phyloP scores from a whole-genome alignment of 2,329 filamentous ascomycete species.

The Cordyceps cicadae region DNA sequence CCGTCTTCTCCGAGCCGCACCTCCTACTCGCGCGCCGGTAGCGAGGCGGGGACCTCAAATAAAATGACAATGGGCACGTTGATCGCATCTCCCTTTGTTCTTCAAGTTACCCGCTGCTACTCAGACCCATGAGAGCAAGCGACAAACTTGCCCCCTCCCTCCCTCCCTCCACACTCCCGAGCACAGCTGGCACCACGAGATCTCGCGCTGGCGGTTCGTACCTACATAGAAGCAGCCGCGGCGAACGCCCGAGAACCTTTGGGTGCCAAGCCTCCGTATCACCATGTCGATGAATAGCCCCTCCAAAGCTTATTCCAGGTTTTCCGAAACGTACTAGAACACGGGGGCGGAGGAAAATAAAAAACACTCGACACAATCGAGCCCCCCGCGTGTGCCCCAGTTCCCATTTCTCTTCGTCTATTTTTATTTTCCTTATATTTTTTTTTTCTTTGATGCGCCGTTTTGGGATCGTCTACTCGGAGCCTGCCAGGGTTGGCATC shows the following conservation, averaged over 20 bases:
- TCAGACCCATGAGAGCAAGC: neutral
- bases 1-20: neutral
- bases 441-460: neutral
- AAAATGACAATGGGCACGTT: too few relatives aligned
- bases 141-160: neutral
- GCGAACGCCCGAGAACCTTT: neutral
- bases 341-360: neutral
- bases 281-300: neutral
- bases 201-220: neutral
- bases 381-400: neutral
- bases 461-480: neutral
- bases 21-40: neutral
- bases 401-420: neutral
- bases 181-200: neutral
- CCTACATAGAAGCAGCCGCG: neutral
- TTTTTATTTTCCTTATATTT: too few relatives aligned
- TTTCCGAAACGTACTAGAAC: conserved; percentile 5
- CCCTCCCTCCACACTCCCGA: too few relatives aligned
- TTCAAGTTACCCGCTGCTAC: neutral
- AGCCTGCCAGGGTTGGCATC: neutral
- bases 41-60: too few relatives aligned
- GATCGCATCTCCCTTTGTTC: neutral
- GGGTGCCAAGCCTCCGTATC: neutral
- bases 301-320: conserved; percentile 3
- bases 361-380: neutral